phyloP scores from a whole-genome alignment of 106 monocot genomes.

The Dioscorea dumetorum region DNA sequence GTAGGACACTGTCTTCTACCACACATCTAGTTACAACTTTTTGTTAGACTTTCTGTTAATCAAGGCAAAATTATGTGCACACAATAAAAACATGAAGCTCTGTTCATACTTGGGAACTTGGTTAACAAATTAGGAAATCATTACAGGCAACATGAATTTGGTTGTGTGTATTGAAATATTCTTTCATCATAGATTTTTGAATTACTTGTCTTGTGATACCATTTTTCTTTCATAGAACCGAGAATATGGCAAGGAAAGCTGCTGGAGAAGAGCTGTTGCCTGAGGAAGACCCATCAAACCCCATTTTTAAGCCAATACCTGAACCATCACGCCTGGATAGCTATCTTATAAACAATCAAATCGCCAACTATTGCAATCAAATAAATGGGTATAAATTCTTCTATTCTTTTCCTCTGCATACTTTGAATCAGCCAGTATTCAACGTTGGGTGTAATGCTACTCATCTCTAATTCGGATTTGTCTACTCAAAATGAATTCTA shows the following conservation, averaged over 20 bases:
- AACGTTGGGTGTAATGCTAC: background rate
- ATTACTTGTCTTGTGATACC: background rate
- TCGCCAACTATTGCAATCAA: slow-evolving; percentile 92
- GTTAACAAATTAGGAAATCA: too few species aligned
- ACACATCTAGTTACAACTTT: too few species aligned
- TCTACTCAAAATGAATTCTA: background rate
- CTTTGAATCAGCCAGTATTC: background rate
- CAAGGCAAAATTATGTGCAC: too few species aligned
- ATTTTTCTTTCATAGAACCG: slow-evolving; percentile 36
- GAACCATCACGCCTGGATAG: slow-evolving; percentile 93
- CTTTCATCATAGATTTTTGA: too few species aligned
- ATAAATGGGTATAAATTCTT: slow-evolving; percentile 64
- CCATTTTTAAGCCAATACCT: slow-evolving; percentile 83
- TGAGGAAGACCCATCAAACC: slow-evolving; percentile 89
- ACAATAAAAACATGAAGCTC: too few species aligned
- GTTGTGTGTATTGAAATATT: too few species aligned
- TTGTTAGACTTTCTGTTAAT: too few species aligned
- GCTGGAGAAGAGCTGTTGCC: slow-evolving; percentile 89
- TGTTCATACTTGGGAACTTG: too few species aligned
- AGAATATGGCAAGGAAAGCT: slow-evolving; percentile 81
- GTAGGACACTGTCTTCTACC: too few species aligned
- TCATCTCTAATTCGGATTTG: background rate
- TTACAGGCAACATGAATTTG: too few species aligned
- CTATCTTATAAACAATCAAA: slow-evolving; percentile 87
- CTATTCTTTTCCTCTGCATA: background rate